phyloP scores from a whole-genome alignment of 805 yeast genomes.

The Teunomyces pallodes region DNA sequence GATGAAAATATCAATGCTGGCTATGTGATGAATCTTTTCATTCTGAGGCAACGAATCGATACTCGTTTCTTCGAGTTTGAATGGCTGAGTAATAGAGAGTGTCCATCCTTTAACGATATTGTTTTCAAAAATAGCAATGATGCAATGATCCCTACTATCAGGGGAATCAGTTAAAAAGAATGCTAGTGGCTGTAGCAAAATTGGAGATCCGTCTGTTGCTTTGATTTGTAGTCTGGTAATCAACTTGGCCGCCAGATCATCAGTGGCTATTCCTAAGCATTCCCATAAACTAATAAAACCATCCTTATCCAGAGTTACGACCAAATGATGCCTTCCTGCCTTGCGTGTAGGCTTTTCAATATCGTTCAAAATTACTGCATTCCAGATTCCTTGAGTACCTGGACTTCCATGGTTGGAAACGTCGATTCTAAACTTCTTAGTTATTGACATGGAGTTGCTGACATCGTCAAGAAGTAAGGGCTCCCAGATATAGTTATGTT shows the following conservation, averaged over 20 bases:
- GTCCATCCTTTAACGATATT: conserved; percentile 43
- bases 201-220: conserved; percentile 5
- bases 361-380: conserved; percentile 35
- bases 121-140: conserved; percentile 42
- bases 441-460: conserved; percentile 21
- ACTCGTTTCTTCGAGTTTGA: conserved; percentile 22
- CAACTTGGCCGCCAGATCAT: conserved; percentile 29
- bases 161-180: conserved; percentile 17
- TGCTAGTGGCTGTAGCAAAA: conserved; percentile 19
- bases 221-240: conserved; percentile 15
- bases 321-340: conserved; percentile 28
- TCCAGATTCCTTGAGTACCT: conserved; percentile 17
- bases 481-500: conserved; percentile 42
- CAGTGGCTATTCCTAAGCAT: conserved; percentile 38
- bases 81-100: conserved; percentile 14
- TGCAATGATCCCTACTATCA: background rate
- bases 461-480: conserved; percentile 26
- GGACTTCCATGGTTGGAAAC: conserved; percentile 11
- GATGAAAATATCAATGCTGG: conserved; percentile 51
- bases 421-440: conserved; percentile 33
- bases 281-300: conserved; percentile 59
- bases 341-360: conserved; percentile 15
- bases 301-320: conserved; percentile 27
- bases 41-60: conserved; percentile 41
- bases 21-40: conserved; percentile 40